Evolutionary conservation across 2,329 filamentous ascomycete genomes (phyloP), one percentile per base, ranked within the genome.

Genomic region (Curvularia spicifera): DNA sequence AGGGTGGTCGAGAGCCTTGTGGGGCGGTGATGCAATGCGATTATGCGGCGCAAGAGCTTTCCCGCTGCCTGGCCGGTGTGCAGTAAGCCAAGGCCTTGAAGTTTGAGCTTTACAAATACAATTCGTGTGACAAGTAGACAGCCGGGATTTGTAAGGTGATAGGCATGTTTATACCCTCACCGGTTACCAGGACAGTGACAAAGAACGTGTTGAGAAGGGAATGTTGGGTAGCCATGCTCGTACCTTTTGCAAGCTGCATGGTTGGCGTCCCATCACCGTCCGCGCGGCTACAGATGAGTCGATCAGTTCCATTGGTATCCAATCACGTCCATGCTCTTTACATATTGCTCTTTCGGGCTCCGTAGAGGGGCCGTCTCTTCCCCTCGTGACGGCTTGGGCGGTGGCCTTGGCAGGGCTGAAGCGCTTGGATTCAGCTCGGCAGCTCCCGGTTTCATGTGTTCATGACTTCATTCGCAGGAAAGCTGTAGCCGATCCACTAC

Each of bases 1-100:
- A 47, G 55, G 52, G 47, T 42, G 42, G 51, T 39, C 22, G 53
- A 45, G 22, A 60, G 56, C 56, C 53, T 60, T 47, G 56, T 57
- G 57, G 56, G 49, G 51, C 55, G 20, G 33, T 33, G 44, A 43
- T 53, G 47, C 44, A 46, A 49, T 50, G 44, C 42, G 42, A 48
- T 44, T 31, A 37, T 57, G 51, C 22, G 46, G 44, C 10, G 42
- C 42, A 44, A 44, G 42, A 22, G 15, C 22, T 18, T 15, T 22
- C 26, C 40, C 22, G 40, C 26, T 5, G 40, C 12, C 40, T 42
- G 20, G 18, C 20, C 3, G 18, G 22, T 26, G 13, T 43, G 40
- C 22, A 15, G 24, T 43, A 43, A 43, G 40, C 40, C 20, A 15
- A 43, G 40, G 22, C 6, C 13, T 13, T 28, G 13, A 13, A 26